phyloP scores from a whole-genome alignment of 2,329 filamentous ascomycete species.

The Emergomyces orientalis region DNA sequence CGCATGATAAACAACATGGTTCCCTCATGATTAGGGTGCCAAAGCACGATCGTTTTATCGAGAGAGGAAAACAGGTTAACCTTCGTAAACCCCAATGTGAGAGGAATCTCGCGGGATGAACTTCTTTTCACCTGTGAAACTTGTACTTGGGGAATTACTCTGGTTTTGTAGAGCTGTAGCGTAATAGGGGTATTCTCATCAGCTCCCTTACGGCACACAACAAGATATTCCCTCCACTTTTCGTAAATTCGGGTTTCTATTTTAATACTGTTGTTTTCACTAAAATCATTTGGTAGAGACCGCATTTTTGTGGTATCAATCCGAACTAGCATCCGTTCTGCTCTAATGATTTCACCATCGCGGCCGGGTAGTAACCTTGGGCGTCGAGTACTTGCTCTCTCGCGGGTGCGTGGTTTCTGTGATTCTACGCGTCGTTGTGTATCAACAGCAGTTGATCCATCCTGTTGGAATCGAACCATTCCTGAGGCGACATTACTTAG shows the following conservation, averaged over 20 bases:
- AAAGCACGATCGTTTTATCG: constrained; percentile 58
- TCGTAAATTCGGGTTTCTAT: constrained; percentile 50
- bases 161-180: constrained; percentile 52
- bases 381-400: constrained; percentile 11
- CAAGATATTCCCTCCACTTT: constrained; percentile 57
- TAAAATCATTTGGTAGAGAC: constrained; percentile 50
- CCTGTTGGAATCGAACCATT: constrained; percentile 37
- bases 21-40: constrained; percentile 45
- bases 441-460: constrained; percentile 33
- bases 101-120: constrained; percentile 48
- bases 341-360: constrained; percentile 53
- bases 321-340: constrained; percentile 59
- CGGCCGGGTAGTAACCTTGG: constrained; percentile 13
- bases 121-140: constrained; percentile 44
- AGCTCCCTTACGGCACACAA: constrained; percentile 51
- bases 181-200: constrained; percentile 47
- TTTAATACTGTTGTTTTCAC: constrained; percentile 53
- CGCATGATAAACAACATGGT: constrained; percentile 55
- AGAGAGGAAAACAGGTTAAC: constrained; percentile 57
- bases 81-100: constrained; percentile 31
- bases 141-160: constrained; percentile 54
- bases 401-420: constrained; percentile 23
- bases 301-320: constrained; percentile 45
- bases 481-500: constrained; percentile 21
- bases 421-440: constrained; percentile 33